Conservation (phyloP, 306 rosid genomes). For the Lathyrus aphaca region DNA sequence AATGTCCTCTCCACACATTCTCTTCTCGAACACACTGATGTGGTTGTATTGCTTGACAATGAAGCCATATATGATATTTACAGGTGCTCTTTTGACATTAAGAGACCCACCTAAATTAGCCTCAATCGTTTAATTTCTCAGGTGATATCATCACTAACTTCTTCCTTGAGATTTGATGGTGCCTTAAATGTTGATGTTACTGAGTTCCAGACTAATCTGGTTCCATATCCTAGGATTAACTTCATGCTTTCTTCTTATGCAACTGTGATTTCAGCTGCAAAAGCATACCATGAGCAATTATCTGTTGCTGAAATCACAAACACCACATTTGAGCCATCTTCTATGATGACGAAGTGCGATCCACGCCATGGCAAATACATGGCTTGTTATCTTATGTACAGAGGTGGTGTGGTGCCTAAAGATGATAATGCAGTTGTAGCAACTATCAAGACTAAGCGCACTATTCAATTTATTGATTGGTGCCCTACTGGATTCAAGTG, state of each 20-base stretch:
- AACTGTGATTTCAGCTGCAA: conserved; percentile 60
- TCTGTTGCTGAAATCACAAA: conserved; percentile 86
- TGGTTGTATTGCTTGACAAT: conserved; percentile 70
- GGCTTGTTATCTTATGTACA: conserved; percentile 91
- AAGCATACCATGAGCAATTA: conserved; percentile 85
- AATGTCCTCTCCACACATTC: conserved; percentile 90
- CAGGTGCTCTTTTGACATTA: conserved; percentile 83
- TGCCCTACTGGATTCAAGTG: conserved; percentile 92
- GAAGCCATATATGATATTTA: conserved; percentile 87
- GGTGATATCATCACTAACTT: conserved; percentile 83
- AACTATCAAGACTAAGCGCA: conserved; percentile 83
- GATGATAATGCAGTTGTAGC: conserved; percentile 88
- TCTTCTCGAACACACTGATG: conserved; percentile 85
- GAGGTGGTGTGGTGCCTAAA: conserved; percentile 87
- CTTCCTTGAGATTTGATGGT: conserved; percentile 81
- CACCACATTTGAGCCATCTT: conserved; percentile 78
- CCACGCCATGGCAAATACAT: conserved; percentile 66
- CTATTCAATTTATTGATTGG: conserved; percentile 83
- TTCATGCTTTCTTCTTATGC: conserved; percentile 93
- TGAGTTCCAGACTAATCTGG: conserved; percentile 85
- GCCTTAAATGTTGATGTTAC: conserved; percentile 86
- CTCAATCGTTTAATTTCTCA: conserved; percentile 84
- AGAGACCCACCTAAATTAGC: conserved; percentile 82
- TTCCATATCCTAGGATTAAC: conserved; percentile 89
- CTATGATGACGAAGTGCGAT: conserved; percentile 88